Conservation (phyloP, 2,329 filamentous ascomycete species). For the Balansia obtecta region DNA sequence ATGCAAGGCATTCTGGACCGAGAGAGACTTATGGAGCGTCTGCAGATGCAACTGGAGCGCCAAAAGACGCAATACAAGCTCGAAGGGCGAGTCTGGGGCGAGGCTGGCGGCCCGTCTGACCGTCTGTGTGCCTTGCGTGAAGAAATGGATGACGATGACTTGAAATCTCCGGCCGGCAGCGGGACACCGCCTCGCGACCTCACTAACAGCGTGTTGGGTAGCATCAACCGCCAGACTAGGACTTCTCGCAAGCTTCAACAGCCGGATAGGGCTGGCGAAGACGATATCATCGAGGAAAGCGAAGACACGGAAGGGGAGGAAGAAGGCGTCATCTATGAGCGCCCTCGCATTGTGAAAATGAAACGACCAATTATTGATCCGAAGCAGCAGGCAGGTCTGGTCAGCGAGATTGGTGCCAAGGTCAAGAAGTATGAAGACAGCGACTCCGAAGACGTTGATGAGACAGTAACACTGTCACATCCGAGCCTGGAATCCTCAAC, state of each 20-base stretch:
- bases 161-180: slow-evolving; percentile 33
- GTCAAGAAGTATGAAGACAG: slow-evolving; percentile 61
- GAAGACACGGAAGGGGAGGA: slow-evolving; percentile 33
- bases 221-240: slow-evolving; percentile 49
- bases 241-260: slow-evolving; percentile 43
- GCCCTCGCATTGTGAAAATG: slow-evolving; percentile 67
- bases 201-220: slow-evolving; percentile 61
- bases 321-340: slow-evolving; percentile 60
- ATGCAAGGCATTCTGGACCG: slow-evolving; percentile 92
- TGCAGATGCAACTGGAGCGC: slow-evolving; percentile 90
- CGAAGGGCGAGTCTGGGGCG: slow-evolving; percentile 83
- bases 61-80: slow-evolving; percentile 98
- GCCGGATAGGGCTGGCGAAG: slow-evolving; percentile 16
- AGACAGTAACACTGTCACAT: slow-evolving; percentile 61
- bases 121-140: slow-evolving; percentile 83
- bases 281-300: slow-evolving; percentile 33
- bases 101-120: slow-evolving; percentile 75
- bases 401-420: slow-evolving; percentile 61
- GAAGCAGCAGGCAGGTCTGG: slow-evolving; percentile 54
- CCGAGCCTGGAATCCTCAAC: slow-evolving; percentile 60
- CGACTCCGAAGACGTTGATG: slow-evolving; percentile 56
- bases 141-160: slow-evolving; percentile 65
- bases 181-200: slow-evolving; percentile 49
- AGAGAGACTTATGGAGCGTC: slow-evolving; percentile 79
- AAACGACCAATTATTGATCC: slow-evolving; percentile 54